phyloP scores from a whole-genome alignment of 192 early-diverging fungal species.

The Geosiphon pyriformis region DNA sequence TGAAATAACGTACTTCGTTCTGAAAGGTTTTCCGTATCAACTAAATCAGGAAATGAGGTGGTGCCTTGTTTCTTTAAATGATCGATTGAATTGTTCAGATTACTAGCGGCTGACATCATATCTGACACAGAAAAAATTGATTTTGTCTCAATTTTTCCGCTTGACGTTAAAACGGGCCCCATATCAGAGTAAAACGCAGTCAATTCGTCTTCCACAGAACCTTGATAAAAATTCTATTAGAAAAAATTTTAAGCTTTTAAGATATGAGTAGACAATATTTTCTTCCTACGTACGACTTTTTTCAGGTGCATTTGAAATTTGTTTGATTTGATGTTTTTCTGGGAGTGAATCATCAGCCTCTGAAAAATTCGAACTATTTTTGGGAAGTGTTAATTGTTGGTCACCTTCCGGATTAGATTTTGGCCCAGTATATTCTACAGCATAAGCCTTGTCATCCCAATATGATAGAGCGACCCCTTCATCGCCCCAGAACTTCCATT shows the following conservation, averaged over 20 bases:
- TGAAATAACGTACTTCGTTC: too few species aligned
- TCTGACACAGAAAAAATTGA: constrained; percentile 20
- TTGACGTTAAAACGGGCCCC: constrained; percentile 32
- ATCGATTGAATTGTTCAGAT: too few species aligned
- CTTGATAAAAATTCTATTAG: neutral
- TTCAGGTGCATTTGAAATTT: too few species aligned
- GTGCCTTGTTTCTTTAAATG: too few species aligned
- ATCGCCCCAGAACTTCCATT: constrained; percentile 45
- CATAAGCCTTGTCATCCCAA: constrained; percentile 61
- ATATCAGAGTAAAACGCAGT: constrained; percentile 58
- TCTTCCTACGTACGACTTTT: constrained; percentile 1
- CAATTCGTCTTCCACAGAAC: constrained; percentile 50
- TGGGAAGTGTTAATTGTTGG: constrained; percentile 1
- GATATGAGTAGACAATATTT: neutral
- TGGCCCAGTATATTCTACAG: constrained; percentile 35
- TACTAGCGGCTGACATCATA: constrained; percentile 20
- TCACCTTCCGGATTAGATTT: constrained; percentile 1
- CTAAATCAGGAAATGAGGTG: too few species aligned
- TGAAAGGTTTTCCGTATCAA: too few species aligned
- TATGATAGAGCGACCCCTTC: constrained; percentile 47
- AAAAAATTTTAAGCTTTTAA: constrained; percentile 2
- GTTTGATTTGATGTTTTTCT: too few species aligned
- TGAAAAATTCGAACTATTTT: neutral
- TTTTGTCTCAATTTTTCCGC: constrained; percentile 8
- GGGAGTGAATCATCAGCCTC: constrained; percentile 22